Evolutionary conservation across 2,329 filamentous ascomycete species (phyloP).

Genomic region (Diaporthe sp.): DNA sequence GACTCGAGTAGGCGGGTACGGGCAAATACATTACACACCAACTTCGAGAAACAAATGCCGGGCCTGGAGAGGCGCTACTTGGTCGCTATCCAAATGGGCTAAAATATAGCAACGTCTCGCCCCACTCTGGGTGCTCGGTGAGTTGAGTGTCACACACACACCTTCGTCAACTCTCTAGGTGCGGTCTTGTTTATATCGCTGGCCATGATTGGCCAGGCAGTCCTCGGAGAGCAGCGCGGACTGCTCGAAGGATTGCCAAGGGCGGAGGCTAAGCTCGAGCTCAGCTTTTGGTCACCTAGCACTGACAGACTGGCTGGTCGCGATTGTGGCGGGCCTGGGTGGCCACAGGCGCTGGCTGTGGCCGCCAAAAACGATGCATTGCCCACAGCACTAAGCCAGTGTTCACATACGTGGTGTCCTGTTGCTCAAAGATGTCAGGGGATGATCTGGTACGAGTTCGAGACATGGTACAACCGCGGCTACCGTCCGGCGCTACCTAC

Average conservation of each 20-base stretch:
- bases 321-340: conserved; percentile 7
- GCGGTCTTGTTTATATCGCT: background rate
- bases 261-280: background rate
- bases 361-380: background rate
- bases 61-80: background rate
- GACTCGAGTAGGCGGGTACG: background rate
- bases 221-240: background rate
- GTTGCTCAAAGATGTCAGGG: conserved; percentile 34
- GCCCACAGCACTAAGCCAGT: conserved; percentile 6
- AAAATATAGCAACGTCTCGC: conserved; percentile 25
- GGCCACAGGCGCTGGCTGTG: background rate
- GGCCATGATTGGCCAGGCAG: conserved; percentile 14
- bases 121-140: conserved; percentile 21
- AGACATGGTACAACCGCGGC: conserved; percentile 15
- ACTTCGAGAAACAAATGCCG: conserved; percentile 4
- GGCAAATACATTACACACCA: conserved; percentile 1
- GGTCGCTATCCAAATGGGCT: background rate
- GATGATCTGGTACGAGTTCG: conserved; percentile 29
- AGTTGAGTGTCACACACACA: conserved; percentile 14
- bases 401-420: conserved; percentile 8
- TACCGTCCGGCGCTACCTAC: background rate
- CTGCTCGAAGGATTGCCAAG: conserved; percentile 11
- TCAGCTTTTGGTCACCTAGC: conserved; percentile 15
- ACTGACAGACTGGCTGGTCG: background rate
- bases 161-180: background rate